phyloP scores from a whole-genome alignment of 225 moss, liverwort and hornwort species.

The Sphagnum tenellum region DNA sequence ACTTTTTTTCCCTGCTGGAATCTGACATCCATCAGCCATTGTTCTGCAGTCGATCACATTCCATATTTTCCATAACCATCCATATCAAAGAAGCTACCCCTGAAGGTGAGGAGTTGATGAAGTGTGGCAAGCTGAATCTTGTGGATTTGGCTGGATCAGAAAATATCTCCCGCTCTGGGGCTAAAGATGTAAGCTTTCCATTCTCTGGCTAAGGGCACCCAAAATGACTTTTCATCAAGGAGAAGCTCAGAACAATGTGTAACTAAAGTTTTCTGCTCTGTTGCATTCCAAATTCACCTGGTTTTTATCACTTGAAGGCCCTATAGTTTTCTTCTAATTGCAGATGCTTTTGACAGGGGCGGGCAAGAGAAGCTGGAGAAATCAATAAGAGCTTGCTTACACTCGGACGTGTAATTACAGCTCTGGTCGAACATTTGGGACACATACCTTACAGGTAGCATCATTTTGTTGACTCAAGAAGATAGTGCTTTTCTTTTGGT shows the following conservation, averaged over 20 bases:
- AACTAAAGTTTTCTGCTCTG: too few relatives aligned
- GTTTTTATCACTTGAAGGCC: neutral
- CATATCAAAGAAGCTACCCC: constrained; percentile 97
- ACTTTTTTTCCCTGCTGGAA: too few relatives aligned
- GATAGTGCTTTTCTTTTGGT: neutral
- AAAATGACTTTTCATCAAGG: neutral
- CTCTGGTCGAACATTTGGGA: constrained; percentile 89
- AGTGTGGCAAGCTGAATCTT: constrained; percentile 90
- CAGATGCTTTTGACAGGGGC: constrained; percentile 28
- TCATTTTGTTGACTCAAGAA: neutral
- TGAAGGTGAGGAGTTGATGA: constrained; percentile 94
- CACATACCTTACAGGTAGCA: constrained; percentile 81
- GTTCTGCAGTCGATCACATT: constrained; percentile 78
- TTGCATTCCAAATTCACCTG: too few relatives aligned
- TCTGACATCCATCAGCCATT: too few relatives aligned
- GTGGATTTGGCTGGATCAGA: constrained; percentile 97
- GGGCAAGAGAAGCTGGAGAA: constrained; percentile 95
- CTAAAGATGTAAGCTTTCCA: constrained; percentile 51
- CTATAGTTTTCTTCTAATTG: neutral
- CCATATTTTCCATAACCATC: constrained; percentile 85
- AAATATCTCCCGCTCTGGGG: constrained; percentile 95
- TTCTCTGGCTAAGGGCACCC: too few relatives aligned
- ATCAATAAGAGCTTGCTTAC: constrained; percentile 94
- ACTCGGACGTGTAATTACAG: constrained; percentile 89
- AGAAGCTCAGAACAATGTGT: too few relatives aligned